Evolutionary conservation across 1,139 yeast species (phyloP).

Genomic region (Magnusiomyces suaveolens): DNA sequence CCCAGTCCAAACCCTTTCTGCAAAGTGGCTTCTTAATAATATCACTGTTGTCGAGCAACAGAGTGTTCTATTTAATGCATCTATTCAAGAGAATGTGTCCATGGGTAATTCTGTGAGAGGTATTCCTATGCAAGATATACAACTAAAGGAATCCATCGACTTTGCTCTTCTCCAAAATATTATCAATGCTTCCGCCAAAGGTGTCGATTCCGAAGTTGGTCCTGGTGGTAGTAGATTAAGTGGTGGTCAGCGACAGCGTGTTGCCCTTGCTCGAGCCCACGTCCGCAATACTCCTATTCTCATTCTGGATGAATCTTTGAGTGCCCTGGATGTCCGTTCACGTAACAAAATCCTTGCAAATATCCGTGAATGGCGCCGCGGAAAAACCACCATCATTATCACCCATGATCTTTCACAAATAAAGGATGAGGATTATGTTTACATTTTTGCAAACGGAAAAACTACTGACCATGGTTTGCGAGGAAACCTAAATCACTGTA

Average conservation of each 20-base stretch:
- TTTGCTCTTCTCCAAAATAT: slow-evolving; percentile 40
- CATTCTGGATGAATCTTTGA: slow-evolving; percentile 74
- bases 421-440: slow-evolving; percentile 43
- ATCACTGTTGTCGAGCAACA: slow-evolving; percentile 67
- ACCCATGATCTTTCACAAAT: slow-evolving; percentile 69
- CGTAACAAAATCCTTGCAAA: slow-evolving; percentile 40
- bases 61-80: slow-evolving; percentile 53
- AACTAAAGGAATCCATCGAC: slow-evolving; percentile 40
- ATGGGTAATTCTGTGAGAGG: slow-evolving; percentile 34
- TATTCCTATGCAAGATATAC: slow-evolving; percentile 23
- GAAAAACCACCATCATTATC: slow-evolving; percentile 65
- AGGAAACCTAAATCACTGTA: slow-evolving; percentile 24
- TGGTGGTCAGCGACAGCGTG: slow-evolving; percentile 84
- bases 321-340: slow-evolving; percentile 59
- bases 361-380: slow-evolving; percentile 51
- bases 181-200: slow-evolving; percentile 41
- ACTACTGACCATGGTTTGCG: slow-evolving; percentile 41
- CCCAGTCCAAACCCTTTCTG: slow-evolving; percentile 37
- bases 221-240: slow-evolving; percentile 47
- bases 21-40: slow-evolving; percentile 49
- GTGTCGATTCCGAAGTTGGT: slow-evolving; percentile 46
- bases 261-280: slow-evolving; percentile 75
- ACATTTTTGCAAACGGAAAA: slow-evolving; percentile 49
- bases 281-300: slow-evolving; percentile 63
- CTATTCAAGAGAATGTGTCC: slow-evolving; percentile 54